Conservation (phyloP, 2,329 filamentous ascomycete genomes). For the Aspergillus intermedius region DNA sequence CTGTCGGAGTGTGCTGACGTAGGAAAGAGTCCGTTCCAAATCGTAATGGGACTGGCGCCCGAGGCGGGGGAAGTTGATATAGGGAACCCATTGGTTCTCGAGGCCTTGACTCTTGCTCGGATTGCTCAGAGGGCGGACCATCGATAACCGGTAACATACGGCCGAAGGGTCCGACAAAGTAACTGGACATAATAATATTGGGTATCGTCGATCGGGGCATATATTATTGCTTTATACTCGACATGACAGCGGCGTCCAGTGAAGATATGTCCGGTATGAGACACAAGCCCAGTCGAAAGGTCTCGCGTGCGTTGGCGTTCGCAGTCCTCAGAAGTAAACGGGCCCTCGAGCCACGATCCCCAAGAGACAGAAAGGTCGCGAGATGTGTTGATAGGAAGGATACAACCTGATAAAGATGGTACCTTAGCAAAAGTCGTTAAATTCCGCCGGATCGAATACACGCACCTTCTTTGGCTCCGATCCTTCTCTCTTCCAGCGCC, state of each 20-base stretch:
- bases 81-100: slow-evolving; percentile 25
- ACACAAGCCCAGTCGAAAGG: background rate
- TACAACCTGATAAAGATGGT: too few relatives aligned
- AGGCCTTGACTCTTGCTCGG: slow-evolving; percentile 20
- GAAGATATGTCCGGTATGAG: too few relatives aligned
- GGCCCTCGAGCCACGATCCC: too few relatives aligned
- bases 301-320: background rate
- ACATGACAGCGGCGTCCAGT: slow-evolving; percentile 7
- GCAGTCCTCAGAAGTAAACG: too few relatives aligned
- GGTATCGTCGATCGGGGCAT: slow-evolving; percentile 4
- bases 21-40: slow-evolving; percentile 30
- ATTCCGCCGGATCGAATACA: too few relatives aligned
- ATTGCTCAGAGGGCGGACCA: slow-evolving; percentile 18
- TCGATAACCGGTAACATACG: slow-evolving; percentile 30
- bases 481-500: too few relatives aligned
- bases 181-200: slow-evolving; percentile 27
- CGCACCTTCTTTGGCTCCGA: too few relatives aligned
- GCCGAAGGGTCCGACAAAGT: slow-evolving; percentile 35
- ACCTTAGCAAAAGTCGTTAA: too few relatives aligned
- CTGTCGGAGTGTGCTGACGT: slow-evolving; percentile 18
- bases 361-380: too few relatives aligned
- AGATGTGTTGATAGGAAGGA: too few relatives aligned
- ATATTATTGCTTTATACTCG: slow-evolving; percentile 4
- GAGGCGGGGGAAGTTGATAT: slow-evolving; percentile 38
- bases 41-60: slow-evolving; percentile 25